Evolutionary conservation across 192 early-diverging fungal species (phyloP).

Genomic region (Dissophora ornata): DNA sequence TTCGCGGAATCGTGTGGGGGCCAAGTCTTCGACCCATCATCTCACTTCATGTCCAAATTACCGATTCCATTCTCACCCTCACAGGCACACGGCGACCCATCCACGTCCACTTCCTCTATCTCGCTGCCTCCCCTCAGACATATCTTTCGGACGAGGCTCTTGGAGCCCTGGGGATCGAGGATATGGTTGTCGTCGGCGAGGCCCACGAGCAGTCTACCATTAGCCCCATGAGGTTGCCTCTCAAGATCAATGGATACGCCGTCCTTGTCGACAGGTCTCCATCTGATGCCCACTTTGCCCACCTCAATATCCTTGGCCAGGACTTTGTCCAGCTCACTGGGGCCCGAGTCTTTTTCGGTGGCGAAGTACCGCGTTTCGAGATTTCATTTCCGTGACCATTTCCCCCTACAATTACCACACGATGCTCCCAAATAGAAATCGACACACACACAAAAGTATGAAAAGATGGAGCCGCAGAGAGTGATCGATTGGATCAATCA

Average conservation of each 20-base stretch:
- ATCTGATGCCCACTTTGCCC: constrained; percentile 26
- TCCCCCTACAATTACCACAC: no score
- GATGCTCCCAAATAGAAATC: no score
- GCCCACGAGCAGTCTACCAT: not conserved
- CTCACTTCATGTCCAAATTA: constrained; percentile 30
- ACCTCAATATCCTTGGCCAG: constrained; percentile 50
- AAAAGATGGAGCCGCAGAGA: no score
- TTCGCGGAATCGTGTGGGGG: constrained; percentile 25
- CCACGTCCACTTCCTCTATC: constrained; percentile 38
- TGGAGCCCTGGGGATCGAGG: constrained; percentile 22
- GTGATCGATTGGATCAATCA: not conserved
- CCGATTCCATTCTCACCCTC: constrained; percentile 32
- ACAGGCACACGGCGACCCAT: constrained; percentile 21
- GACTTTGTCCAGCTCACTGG: constrained; percentile 34
- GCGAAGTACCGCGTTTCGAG: constrained; percentile 33
- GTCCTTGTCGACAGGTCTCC: constrained; percentile 31
- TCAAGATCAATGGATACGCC: constrained; percentile 36
- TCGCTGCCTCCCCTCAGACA: constrained; percentile 21
- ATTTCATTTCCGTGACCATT: constrained; percentile 18
- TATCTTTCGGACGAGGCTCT: constrained; percentile 29
- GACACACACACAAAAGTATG: no score
- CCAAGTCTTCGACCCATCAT: constrained; percentile 28
- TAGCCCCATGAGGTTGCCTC: constrained; percentile 12
- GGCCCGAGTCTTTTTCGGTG: constrained; percentile 35
- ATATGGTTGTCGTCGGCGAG: constrained; percentile 34